phyloP scores from a whole-genome alignment of 2,329 filamentous ascomycete genomes.

The Akanthomyces dipterigenus region DNA sequence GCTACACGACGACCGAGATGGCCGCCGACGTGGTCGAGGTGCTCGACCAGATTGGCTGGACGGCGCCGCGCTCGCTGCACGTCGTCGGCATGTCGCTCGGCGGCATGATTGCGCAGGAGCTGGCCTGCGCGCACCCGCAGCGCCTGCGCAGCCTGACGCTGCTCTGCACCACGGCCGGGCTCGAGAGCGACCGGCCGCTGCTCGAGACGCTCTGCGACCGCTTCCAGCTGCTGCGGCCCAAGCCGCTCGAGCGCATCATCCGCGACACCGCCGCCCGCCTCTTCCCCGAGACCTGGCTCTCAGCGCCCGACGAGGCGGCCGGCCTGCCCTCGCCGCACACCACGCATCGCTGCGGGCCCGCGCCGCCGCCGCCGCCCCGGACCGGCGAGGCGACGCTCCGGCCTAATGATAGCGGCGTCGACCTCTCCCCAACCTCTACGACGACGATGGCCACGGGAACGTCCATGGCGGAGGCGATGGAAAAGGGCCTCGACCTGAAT shows the following conservation, averaged over 20 bases:
- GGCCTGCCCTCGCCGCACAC: constrained; percentile 37
- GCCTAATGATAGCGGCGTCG: constrained; percentile 4
- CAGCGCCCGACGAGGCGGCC: constrained; percentile 48
- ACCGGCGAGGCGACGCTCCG: not conserved
- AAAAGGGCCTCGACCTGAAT: constrained; percentile 3
- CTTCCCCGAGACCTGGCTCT: constrained; percentile 60
- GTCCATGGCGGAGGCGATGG: not conserved
- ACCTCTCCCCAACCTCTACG: not conserved
- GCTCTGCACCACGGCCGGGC: constrained; percentile 52
- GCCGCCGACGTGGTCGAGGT: constrained; percentile 70
- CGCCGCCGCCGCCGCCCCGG: not conserved
- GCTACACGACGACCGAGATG: constrained; percentile 82
- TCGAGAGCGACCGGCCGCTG: constrained; percentile 57
- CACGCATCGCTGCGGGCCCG: constrained; percentile 33
- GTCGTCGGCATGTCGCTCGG: constrained; percentile 77
- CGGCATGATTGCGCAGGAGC: constrained; percentile 86
- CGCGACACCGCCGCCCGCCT: constrained; percentile 57
- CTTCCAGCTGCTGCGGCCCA: constrained; percentile 57
- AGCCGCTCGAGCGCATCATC: constrained; percentile 60
- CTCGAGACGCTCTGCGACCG: constrained; percentile 57
- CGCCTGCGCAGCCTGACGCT: constrained; percentile 52
- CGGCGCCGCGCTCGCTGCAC: constrained; percentile 45
- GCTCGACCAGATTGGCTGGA: constrained; percentile 64
- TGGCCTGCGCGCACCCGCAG: constrained; percentile 49
- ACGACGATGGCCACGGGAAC: too few species aligned